Conservation (phyloP, 176 grass and related monocot genomes). For the Coix lacrymajobi region DNA sequence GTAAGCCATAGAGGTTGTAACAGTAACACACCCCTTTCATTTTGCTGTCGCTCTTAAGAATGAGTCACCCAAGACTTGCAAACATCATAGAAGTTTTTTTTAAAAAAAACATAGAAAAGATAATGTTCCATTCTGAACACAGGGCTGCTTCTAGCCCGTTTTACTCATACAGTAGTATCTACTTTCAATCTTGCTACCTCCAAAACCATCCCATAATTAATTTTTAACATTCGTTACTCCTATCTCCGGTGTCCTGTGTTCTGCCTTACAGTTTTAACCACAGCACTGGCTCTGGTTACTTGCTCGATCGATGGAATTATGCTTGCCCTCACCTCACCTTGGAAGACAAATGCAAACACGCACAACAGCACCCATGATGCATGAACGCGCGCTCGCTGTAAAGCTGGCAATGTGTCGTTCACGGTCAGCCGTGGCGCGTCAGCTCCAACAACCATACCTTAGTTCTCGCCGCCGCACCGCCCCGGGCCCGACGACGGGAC, state of each 20-base stretch:
- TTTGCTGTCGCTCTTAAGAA: neutral
- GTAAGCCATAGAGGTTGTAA: no score
- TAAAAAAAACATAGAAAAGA: neutral
- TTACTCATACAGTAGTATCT: no score
- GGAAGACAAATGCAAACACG: neutral
- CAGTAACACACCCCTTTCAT: neutral
- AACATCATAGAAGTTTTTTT: neutral
- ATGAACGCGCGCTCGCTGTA: neutral
- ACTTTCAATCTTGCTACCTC: neutral
- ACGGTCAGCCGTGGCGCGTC: neutral
- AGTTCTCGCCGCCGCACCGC: conserved; percentile 34
- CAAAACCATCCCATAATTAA: neutral
- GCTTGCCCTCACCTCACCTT: neutral
- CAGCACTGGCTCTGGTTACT: neutral
- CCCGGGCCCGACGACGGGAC: conserved; percentile 35
- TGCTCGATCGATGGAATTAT: neutral
- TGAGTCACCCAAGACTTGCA: neutral
- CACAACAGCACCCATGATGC: neutral
- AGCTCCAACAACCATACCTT: neutral
- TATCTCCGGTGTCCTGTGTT: neutral
- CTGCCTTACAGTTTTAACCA: conserved; percentile 2
- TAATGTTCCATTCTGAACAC: neutral
- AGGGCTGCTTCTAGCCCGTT: neutral
- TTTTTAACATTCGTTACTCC: neutral
- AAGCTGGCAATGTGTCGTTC: neutral